Conservation (phyloP, 2,329 filamentous ascomycete genomes). For the Colletotrichum siamense region DNA sequence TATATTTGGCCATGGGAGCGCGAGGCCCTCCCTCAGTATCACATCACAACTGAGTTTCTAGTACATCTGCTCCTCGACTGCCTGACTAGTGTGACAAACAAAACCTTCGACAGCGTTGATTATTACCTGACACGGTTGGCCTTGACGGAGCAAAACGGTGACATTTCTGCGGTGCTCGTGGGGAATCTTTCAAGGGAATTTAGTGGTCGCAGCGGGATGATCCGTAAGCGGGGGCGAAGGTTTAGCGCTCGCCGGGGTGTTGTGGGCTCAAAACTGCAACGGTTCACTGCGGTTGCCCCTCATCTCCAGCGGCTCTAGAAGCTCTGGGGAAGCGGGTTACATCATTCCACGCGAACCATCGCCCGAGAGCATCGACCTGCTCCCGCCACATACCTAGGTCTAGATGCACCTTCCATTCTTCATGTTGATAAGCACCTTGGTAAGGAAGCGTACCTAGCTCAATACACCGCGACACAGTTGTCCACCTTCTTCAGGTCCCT, state of each 20-base stretch:
- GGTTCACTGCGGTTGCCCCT: not conserved
- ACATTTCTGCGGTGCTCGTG: not conserved
- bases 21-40: not conserved
- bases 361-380: not conserved
- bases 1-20: not conserved
- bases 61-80: not conserved
- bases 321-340: not conserved
- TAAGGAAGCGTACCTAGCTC: too few relatives aligned
- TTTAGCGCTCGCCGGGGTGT: not conserved
- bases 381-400: not conserved
- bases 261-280: not conserved
- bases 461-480: not conserved
- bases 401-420: not conserved
- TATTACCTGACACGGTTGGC: not conserved
- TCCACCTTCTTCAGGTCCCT: not conserved
- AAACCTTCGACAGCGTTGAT: not conserved
- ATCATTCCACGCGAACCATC: not conserved
- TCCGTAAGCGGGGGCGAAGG: conserved; percentile 3
- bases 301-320: not conserved
- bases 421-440: not conserved
- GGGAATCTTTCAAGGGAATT: not conserved
- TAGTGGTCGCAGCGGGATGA: not conserved
- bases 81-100: not conserved
- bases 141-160: not conserved
- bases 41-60: conserved; percentile 1